These are phyloP conservation scores for Priceomyces haplophilus DNA, from an alignment of 805 yeast species.

Conservation along the genomic window DNA sequence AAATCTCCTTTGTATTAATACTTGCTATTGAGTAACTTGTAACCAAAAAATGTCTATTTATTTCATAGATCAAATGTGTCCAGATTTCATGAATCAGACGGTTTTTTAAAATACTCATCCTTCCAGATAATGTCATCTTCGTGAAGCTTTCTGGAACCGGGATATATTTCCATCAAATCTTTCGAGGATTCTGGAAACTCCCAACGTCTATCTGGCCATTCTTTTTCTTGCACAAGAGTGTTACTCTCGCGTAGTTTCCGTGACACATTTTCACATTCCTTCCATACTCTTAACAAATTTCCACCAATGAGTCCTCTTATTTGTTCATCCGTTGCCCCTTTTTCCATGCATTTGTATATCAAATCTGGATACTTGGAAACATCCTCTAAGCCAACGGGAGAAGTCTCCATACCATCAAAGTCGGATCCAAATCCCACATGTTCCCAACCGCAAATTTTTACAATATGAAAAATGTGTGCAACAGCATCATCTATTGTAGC, in stretches of 20 bases:
- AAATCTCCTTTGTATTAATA: too few relatives aligned
- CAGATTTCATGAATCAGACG: neutral
- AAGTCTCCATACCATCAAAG: slow-evolving; percentile 50
- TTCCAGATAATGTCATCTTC: slow-evolving; percentile 3
- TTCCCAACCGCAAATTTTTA: slow-evolving; percentile 47
- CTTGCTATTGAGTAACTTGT: too few relatives aligned
- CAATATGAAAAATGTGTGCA: slow-evolving; percentile 42
- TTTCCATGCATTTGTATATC: slow-evolving; percentile 22
- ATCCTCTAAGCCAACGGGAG: slow-evolving; percentile 52
- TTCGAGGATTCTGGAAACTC: slow-evolving; percentile 30
- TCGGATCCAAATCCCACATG: slow-evolving; percentile 52
- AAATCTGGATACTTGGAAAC: slow-evolving; percentile 54
- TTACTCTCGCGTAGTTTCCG: slow-evolving; percentile 18
- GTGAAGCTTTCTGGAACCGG: slow-evolving; percentile 20
- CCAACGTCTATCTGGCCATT: slow-evolving; percentile 46
- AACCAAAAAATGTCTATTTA: too few relatives aligned
- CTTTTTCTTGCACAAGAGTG: slow-evolving; percentile 29
- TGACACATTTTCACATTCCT: slow-evolving; percentile 29
- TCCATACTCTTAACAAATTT: slow-evolving; percentile 49
- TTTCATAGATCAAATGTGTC: too few relatives aligned
- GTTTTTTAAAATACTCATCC: slow-evolving; percentile 1
- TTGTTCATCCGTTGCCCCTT: slow-evolving; percentile 45
- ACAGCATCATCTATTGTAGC: slow-evolving; percentile 47
- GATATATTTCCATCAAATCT: slow-evolving; percentile 38
- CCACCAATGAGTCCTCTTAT: slow-evolving; percentile 44